These are phyloP conservation scores for Calocybe cyanea DNA, from an alignment of 768 basidiomycete species.

Conservation along the genomic window DNA sequence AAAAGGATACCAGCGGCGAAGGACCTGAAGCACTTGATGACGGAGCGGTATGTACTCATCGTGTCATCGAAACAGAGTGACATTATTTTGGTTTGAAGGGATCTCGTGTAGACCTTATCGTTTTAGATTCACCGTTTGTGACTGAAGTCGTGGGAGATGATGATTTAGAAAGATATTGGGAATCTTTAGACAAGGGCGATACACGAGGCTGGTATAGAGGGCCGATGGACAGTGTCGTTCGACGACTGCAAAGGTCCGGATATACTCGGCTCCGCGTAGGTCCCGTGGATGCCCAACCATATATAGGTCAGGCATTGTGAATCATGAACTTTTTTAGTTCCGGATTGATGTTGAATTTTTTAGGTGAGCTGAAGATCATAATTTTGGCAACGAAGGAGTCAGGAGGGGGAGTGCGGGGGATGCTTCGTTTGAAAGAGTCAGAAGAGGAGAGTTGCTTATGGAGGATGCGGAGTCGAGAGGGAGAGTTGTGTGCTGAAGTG, in stretches of 20 bases:
- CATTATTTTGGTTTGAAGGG: slow-evolving; percentile 17
- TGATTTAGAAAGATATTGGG: slow-evolving; percentile 62
- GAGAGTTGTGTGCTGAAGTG: slow-evolving; percentile 37
- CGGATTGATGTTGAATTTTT: slow-evolving; percentile 13
- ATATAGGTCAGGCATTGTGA: slow-evolving; percentile 42
- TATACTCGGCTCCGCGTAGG: slow-evolving; percentile 44
- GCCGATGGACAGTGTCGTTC: slow-evolving; percentile 50
- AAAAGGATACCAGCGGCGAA: no score
- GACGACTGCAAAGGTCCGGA: slow-evolving; percentile 46
- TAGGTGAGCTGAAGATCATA: slow-evolving; percentile 65
- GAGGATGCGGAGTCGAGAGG: slow-evolving; percentile 57
- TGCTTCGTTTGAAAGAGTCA: slow-evolving; percentile 53
- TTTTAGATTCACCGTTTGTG: slow-evolving; percentile 70
- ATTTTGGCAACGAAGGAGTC: slow-evolving; percentile 29
- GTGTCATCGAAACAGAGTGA: neutral
- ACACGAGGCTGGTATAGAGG: slow-evolving; percentile 69
- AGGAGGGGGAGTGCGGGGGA: slow-evolving; percentile 25
- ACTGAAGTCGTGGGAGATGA: slow-evolving; percentile 30
- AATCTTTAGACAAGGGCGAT: slow-evolving; percentile 38
- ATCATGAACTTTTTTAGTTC: slow-evolving; percentile 6
- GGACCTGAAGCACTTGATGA: slow-evolving; percentile 10
- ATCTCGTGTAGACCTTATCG: slow-evolving; percentile 57
- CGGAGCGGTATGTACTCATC: slow-evolving; percentile 16
- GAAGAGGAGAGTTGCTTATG: slow-evolving; percentile 73
- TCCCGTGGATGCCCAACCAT: slow-evolving; percentile 52